Conservation (phyloP, 1,284 basidiomycete species). For the Schizophyllum amplum region DNA sequence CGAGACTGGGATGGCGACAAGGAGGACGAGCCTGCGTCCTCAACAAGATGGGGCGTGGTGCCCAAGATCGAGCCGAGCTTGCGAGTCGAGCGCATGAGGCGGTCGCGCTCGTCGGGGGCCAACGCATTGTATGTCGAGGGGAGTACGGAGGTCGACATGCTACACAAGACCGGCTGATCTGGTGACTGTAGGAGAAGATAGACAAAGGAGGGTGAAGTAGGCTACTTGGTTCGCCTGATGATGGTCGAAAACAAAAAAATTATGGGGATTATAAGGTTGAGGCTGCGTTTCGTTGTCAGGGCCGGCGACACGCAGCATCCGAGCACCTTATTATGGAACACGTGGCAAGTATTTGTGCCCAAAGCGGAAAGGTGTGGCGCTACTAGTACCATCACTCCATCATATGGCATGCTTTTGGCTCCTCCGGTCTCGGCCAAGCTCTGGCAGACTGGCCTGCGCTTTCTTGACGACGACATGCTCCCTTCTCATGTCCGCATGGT, state of each 20-base stretch:
- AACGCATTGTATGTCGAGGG: constrained; percentile 12
- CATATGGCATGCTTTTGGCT: not conserved
- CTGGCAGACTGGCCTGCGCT: not conserved
- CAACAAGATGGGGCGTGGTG: constrained; percentile 11
- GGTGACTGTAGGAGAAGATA: not conserved
- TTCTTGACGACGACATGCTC: not conserved
- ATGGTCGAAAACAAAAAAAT: not conserved
- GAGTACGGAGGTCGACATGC: not conserved
- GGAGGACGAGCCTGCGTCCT: constrained; percentile 3
- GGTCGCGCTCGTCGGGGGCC: constrained; percentile 8
- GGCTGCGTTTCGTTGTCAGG: not conserved
- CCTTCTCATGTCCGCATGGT: too few relatives aligned
- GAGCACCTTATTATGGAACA: not conserved
- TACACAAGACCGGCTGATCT: not conserved
- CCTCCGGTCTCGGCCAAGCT: not conserved
- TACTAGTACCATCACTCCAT: not conserved
- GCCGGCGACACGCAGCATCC: not conserved
- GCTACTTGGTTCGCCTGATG: not conserved
- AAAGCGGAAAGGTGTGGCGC: not conserved
- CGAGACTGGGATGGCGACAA: not conserved
- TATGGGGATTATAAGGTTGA: not conserved
- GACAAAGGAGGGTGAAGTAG: not conserved
- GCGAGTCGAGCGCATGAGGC: constrained; percentile 11
- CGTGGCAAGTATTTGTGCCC: not conserved
- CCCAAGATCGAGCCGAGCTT: constrained; percentile 11